Evolutionary conservation across 306 rosid species (phyloP), one percentile per base, ranked within the genome.

Genomic region (Cicer arietinum): DNA sequence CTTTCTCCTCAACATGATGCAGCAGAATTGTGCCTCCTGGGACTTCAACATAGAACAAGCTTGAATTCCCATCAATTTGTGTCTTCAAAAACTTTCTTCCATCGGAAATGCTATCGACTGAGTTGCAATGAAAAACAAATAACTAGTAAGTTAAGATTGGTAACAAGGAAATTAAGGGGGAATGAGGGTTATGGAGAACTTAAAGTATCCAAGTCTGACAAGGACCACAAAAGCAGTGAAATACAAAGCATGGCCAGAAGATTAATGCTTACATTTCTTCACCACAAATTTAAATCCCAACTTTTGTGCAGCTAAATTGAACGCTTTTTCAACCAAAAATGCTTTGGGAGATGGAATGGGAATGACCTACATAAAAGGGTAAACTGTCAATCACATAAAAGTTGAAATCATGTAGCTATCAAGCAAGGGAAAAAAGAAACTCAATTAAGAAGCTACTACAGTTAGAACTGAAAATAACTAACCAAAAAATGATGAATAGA

Each of bases 291-390:
- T 69, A 81, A 94, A 94, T 62, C 91, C 91, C 73, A 89, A 67
- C 89, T 85, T 92, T 54, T 92, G 85, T 74, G 99, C 96, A 69
- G 97, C 99, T 76, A 94, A 86, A 76, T 83, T 91, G 86, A 94
- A 94, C 57, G 77, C 85, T 71, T 86, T 90, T 75, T 89, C 90
- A 76, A 77, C 86, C 77, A 77, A 81, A 75, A 74, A 75, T 46
- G 89, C 89, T 86, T 81, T 92, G 85, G 97, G 84, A 81, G 87
- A 83, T 74, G 95, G 90, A 77, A 94, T 85, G 57, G 99, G 96
- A 80, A 90, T 79, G 25, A 63, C 99, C 99, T 94, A 78, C 79
- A 86, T 61, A 83, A 78, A 78, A 77, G 80, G 63, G 71, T 41
- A 75, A 16, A 61, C 4, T 11, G 71, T 53, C 11, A 13, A 64